Evolutionary conservation across 2,329 filamentous ascomycete genomes (phyloP).

Genomic region (Knufia petricola): DNA sequence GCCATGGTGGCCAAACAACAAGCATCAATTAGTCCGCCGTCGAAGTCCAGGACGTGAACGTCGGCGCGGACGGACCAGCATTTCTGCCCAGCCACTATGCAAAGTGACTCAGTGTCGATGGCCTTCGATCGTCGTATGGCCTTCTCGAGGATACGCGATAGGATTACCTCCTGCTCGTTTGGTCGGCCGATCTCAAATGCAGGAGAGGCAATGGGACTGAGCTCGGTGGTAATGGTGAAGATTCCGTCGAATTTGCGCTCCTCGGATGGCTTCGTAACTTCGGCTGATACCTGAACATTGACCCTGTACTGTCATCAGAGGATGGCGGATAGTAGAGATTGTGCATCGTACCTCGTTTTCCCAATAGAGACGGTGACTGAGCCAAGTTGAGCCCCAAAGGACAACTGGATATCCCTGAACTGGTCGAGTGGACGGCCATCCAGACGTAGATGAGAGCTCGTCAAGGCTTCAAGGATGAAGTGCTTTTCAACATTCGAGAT

Average conservation of each 20-base stretch:
- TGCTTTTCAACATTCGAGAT: slow-evolving; percentile 80
- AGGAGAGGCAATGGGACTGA: slow-evolving; percentile 85
- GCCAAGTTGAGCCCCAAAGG: slow-evolving; percentile 84
- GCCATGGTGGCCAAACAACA: slow-evolving; percentile 80
- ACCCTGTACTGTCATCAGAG: slow-evolving; percentile 45
- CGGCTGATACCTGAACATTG: slow-evolving; percentile 73
- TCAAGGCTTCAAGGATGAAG: slow-evolving; percentile 75
- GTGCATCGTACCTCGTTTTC: slow-evolving; percentile 65
- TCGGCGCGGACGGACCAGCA: slow-evolving; percentile 88
- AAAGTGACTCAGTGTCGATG: slow-evolving; percentile 90
- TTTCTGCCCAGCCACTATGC: slow-evolving; percentile 80
- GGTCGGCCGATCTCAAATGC: slow-evolving; percentile 77
- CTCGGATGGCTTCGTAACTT: slow-evolving; percentile 73
- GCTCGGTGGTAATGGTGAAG: slow-evolving; percentile 84
- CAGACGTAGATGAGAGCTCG: slow-evolving; percentile 62
- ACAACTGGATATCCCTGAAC: slow-evolving; percentile 66
- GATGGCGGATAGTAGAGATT: background rate
- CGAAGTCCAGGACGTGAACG: slow-evolving; percentile 81
- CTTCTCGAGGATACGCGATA: slow-evolving; percentile 85
- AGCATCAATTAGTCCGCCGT: slow-evolving; percentile 81
- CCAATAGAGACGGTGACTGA: slow-evolving; percentile 78
- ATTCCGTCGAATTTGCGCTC: slow-evolving; percentile 93
- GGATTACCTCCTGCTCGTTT: slow-evolving; percentile 72
- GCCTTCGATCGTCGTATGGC: slow-evolving; percentile 85
- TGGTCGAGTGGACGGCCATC: slow-evolving; percentile 76